These are phyloP conservation scores for Sclerotinia glacialis DNA, from an alignment of 2,329 filamentous ascomycete species.

Conservation along the genomic window DNA sequence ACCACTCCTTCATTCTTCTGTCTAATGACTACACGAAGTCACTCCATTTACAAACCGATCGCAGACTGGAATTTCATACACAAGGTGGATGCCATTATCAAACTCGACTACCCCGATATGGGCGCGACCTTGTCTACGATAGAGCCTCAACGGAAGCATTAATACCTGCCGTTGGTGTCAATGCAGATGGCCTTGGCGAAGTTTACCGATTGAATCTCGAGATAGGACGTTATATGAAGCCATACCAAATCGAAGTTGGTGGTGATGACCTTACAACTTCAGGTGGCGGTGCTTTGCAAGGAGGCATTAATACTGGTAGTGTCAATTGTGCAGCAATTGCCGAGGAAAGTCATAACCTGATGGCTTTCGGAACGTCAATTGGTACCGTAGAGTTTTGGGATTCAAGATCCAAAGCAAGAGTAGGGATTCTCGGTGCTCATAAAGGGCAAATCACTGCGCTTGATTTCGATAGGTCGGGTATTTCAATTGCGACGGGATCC, in stretches of 20 bases:
- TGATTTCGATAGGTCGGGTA: conserved; percentile 78
- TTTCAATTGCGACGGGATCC: conserved; percentile 84
- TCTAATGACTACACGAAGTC: conserved; percentile 93
- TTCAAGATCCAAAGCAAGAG: conserved; percentile 74
- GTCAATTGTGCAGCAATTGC: conserved; percentile 88
- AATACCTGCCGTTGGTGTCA: conserved; percentile 82
- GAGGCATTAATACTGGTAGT: conserved; percentile 77
- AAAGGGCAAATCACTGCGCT: conserved; percentile 80
- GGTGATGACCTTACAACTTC: conserved; percentile 67
- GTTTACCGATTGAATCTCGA: conserved; percentile 93
- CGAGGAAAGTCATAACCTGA: conserved; percentile 82
- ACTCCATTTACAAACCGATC: conserved; percentile 86
- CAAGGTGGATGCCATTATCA: conserved; percentile 83
- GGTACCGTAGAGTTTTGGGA: conserved; percentile 99
- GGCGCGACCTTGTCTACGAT: conserved; percentile 84
- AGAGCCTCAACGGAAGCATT: conserved; percentile 78
- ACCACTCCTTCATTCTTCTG: conserved; percentile 85
- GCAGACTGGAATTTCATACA: conserved; percentile 89
- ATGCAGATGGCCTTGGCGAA: conserved; percentile 81
- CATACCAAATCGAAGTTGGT: conserved; percentile 87
- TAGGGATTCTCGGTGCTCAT: conserved; percentile 69
- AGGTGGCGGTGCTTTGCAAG: conserved; percentile 75
- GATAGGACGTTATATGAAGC: conserved; percentile 88
- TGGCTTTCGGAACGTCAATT: conserved; percentile 89
- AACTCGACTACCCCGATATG: conserved; percentile 88